Evolutionary conservation across 2,329 filamentous ascomycete genomes (phyloP).

Genomic region (Trichophaea hybrida): DNA sequence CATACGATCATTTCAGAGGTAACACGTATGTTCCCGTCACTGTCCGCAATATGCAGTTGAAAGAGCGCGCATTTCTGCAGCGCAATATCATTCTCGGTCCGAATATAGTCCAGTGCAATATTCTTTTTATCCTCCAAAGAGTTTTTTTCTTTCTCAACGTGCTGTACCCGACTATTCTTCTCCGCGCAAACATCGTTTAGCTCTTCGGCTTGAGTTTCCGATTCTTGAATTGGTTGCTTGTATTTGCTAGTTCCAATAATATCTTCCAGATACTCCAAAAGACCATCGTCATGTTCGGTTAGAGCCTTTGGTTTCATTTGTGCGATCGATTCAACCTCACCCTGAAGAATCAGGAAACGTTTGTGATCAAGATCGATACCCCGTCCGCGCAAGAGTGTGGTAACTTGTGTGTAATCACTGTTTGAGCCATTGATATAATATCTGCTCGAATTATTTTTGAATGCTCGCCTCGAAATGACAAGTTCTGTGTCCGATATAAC

Average conservation of each 20-base stretch:
- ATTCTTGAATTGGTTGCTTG: slow-evolving; percentile 91
- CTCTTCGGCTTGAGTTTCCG: slow-evolving; percentile 73
- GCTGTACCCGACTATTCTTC: slow-evolving; percentile 88
- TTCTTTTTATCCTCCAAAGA: slow-evolving; percentile 92
- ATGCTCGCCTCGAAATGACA: slow-evolving; percentile 78
- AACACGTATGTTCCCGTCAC: slow-evolving; percentile 73
- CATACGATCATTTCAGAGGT: slow-evolving; percentile 64
- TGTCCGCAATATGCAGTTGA: slow-evolving; percentile 79
- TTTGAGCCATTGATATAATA: slow-evolving; percentile 89
- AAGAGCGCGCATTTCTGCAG: slow-evolving; percentile 84
- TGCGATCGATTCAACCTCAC: slow-evolving; percentile 95
- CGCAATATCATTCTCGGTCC: slow-evolving; percentile 82
- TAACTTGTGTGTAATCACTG: slow-evolving; percentile 86
- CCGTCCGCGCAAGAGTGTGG: slow-evolving; percentile 67
- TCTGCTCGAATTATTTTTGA: slow-evolving; percentile 96
- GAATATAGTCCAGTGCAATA: slow-evolving; percentile 74
- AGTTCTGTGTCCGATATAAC: slow-evolving; percentile 72
- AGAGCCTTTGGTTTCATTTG: slow-evolving; percentile 97
- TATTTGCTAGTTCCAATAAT: slow-evolving; percentile 99
- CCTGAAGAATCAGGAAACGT: slow-evolving; percentile 90
- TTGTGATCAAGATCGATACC: slow-evolving; percentile 97
- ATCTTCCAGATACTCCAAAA: slow-evolving; percentile 92
- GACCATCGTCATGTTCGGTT: slow-evolving; percentile 88
- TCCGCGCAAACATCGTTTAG: slow-evolving; percentile 91
- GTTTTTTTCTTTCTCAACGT: slow-evolving; percentile 94